Base-by-base conservation (phyloP, 176 grass and related monocot genomes). In the Zea luxurians region DNA sequence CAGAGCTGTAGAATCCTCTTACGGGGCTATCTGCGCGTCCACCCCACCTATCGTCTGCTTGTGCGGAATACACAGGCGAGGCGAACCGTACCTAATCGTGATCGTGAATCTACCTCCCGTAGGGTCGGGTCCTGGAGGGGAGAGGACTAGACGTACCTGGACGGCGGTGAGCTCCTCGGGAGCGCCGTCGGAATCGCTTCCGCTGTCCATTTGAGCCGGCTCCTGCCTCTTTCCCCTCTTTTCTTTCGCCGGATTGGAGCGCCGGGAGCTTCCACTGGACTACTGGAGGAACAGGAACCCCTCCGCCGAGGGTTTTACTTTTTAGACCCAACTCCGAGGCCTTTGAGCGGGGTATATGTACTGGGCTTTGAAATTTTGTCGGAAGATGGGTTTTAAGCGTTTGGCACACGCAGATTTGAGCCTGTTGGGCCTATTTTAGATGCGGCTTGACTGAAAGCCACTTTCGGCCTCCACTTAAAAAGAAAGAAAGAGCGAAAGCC, bases 91-190 rank as follows among this genome's bases (percentile, higher is more conserved):
- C 2, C 7, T 21, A 66, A 27, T 27, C 27, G 17, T 47, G 10
- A n/a, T 36, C 13, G 17, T 47, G 10, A 69, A 69, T 7, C 18
- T 43, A 47, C 67, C 34, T 50, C 41, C 37, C 13, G 71, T 17
- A 48, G 13, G 67, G 16, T 50, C 34, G 47, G 35, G n/a, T 8
- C 17, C 4, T 35, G 6, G 3, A 7, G 34, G 3, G 46, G 48
- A 17, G 7, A 50, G 41, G n/a, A 2, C 48, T 4, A 46, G 15
- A 34, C 11, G 66, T 70, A 89, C 87, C 82, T 89, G 87, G 66
- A 77, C 48, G 71, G 87, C 77, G 49, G 87, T 89, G 77, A 89
- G 87, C 87, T 85, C 82, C 82, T 89, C 82, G 7, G 87, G 87
- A 2, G 82, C 82, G 9, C 66, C 15, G 49, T 89, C 87, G 18